These are phyloP conservation scores for Mycena crocata DNA, from an alignment of 768 basidiomycete genomes.

Conservation along the genomic window DNA sequence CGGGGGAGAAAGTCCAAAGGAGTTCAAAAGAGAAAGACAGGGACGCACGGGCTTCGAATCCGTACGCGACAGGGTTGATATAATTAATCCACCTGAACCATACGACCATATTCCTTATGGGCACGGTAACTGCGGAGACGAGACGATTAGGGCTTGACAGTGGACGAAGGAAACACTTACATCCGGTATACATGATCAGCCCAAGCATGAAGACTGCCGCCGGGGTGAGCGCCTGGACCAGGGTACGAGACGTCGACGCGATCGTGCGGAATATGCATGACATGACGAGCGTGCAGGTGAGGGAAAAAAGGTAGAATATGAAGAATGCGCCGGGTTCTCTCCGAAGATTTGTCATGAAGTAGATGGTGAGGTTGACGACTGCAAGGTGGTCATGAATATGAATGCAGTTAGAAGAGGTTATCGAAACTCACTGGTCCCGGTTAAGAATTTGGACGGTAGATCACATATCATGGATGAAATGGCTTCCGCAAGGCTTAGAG, in stretches of 20 bases:
- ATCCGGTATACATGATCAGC: conserved; percentile 57
- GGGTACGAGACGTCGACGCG: conserved; percentile 50
- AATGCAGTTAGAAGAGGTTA: too few species aligned
- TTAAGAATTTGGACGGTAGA: conserved; percentile 45
- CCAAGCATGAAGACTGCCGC: conserved; percentile 49
- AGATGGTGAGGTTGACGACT: conserved; percentile 49
- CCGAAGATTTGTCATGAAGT: conserved; percentile 58
- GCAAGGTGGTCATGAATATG: conserved; percentile 12
- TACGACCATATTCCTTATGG: conserved; percentile 42
- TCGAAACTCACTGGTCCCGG: conserved; percentile 24
- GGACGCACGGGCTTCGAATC: conserved; percentile 49
- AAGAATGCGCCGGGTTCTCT: conserved; percentile 53
- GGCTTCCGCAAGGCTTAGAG: conserved; percentile 45
- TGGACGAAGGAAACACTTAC: too few species aligned
- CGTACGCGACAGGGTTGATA: conserved; percentile 57
- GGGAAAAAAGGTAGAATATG: conserved; percentile 53
- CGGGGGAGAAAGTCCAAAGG: not conserved
- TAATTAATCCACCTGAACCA: conserved; percentile 50
- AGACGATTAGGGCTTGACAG: too few species aligned
- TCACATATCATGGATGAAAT: conserved; percentile 55
- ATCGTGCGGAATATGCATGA: conserved; percentile 49
- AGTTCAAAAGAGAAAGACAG: not conserved
- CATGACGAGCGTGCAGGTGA: conserved; percentile 40
- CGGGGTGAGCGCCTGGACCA: conserved; percentile 42
- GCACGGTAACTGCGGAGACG: too few species aligned